Evolutionary conservation across 2,329 filamentous ascomycete genomes (phyloP).

Genomic region (Epichloe sibirici): DNA sequence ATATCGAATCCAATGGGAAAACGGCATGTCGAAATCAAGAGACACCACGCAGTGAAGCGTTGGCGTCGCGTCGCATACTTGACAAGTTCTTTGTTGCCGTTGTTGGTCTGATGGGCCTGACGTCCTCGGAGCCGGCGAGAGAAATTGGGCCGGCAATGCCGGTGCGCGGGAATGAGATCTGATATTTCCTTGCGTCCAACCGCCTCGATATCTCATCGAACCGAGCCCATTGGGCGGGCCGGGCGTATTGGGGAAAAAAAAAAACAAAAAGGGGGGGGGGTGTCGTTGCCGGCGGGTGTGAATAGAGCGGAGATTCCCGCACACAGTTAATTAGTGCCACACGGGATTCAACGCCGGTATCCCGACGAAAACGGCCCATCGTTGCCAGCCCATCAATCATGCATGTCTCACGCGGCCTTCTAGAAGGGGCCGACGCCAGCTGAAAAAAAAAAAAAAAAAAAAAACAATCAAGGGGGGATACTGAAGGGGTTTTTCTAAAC

Average conservation of each 20-base stretch:
- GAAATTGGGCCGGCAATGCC: not conserved
- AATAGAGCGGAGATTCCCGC: too few species aligned
- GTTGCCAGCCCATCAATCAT: not conserved
- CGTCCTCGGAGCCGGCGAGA: not conserved
- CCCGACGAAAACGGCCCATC: slow-evolving; percentile 1
- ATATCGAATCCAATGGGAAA: not conserved
- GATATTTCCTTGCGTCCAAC: not conserved
- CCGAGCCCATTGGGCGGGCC: not conserved
- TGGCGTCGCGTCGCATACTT: not conserved
- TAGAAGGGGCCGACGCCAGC: slow-evolving; percentile 6
- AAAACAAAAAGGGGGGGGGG: not conserved
- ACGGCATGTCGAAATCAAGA: not conserved
- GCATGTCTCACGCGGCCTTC: slow-evolving; percentile 8
- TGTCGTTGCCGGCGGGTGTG: too few species aligned
- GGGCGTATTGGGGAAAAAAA: not conserved
- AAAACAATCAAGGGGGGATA: too few species aligned
- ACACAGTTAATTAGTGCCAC: too few species aligned
- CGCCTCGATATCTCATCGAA: not conserved
- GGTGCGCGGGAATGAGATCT: not conserved
- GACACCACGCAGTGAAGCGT: not conserved
- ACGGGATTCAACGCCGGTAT: slow-evolving; percentile 2
- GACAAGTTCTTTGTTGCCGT: not conserved
- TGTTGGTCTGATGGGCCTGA: not conserved
- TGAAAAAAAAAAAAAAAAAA: not conserved
- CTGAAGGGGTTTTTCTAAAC: too few species aligned